These are phyloP conservation scores for Leishmania braziliensis DNA, from an alignment of 208 protist species.

Conservation along the genomic window DNA sequence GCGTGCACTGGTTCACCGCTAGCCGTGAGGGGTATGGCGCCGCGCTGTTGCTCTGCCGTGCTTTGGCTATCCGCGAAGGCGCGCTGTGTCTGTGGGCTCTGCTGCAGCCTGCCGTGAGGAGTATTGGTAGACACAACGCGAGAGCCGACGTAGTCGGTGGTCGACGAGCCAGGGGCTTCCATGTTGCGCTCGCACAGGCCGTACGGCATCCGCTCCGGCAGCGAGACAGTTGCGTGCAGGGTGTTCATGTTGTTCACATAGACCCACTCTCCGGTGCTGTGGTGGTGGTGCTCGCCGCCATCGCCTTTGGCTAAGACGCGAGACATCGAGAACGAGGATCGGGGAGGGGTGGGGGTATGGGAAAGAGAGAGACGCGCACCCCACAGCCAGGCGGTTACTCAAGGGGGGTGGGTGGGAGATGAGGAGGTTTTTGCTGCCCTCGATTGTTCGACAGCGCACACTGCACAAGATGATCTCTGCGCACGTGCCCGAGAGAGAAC, in stretches of 20 bases:
- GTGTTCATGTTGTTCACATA: conserved; percentile 92
- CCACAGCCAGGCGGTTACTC: neutral
- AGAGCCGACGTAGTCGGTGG: neutral
- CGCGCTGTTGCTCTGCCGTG: neutral
- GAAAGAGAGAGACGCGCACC: neutral
- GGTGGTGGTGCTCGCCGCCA: conserved; percentile 1
- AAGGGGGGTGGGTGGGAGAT: neutral
- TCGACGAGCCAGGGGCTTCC: neutral
- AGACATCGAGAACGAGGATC: conserved; percentile 1
- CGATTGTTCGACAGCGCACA: neutral
- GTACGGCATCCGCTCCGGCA: conserved; percentile 39
- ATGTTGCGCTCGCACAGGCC: conserved; percentile 18
- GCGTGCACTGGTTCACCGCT: conserved; percentile 48
- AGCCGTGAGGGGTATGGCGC: neutral
- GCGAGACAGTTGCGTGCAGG: conserved; percentile 43
- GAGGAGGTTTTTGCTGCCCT: neutral
- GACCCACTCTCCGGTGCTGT: conserved; percentile 32
- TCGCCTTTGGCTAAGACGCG: conserved; percentile 18
- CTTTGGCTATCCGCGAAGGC: neutral
- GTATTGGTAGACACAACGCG: neutral
- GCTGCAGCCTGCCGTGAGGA: neutral
- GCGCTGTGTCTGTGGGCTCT: neutral
- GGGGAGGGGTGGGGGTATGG: neutral
- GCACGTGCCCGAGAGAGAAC: neutral
- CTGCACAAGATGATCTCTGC: neutral